These are phyloP conservation scores for Hippophae gyantsensis DNA, from an alignment of 306 rosid species.

Conservation along the genomic window DNA sequence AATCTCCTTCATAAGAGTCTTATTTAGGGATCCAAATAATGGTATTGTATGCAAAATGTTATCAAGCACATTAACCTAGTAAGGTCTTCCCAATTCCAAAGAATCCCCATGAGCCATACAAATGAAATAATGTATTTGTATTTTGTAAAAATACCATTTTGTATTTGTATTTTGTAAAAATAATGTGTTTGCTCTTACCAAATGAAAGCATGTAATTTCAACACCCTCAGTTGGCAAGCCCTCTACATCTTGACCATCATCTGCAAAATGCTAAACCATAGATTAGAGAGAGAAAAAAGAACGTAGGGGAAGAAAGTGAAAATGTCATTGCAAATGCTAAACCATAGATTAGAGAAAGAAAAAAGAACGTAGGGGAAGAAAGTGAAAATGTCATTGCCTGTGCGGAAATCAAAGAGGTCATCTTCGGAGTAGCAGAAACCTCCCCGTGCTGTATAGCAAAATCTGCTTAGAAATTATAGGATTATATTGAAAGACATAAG, in stretches of 20 bases:
- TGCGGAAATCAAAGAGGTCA: slow-evolving; percentile 66
- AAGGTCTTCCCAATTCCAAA: too few species aligned
- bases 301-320: slow-evolving; percentile 9
- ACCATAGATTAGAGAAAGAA: not conserved
- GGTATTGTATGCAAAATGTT: too few species aligned
- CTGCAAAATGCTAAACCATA: slow-evolving; percentile 34
- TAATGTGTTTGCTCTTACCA: slow-evolving; percentile 32
- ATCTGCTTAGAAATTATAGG: slow-evolving; percentile 36
- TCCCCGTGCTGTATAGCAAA: slow-evolving; percentile 85
- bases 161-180: not conserved
- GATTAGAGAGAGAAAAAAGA: not conserved
- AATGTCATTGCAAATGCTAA: slow-evolving; percentile 27
- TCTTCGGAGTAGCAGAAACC: slow-evolving; percentile 90
- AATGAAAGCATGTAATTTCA: slow-evolving; percentile 71
- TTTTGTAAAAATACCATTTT: not conserved
- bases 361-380: slow-evolving; percentile 8
- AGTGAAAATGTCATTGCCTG: slow-evolving; percentile 37
- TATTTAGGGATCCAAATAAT: too few species aligned
- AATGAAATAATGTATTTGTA: not conserved
- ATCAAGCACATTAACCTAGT: too few species aligned
- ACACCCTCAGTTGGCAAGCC: slow-evolving; percentile 84
- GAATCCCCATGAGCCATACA: too few species aligned
- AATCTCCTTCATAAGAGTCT: too few species aligned
- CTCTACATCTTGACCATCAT: slow-evolving; percentile 75
- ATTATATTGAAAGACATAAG: slow-evolving; percentile 2